Evolutionary conservation across 805 yeast species (phyloP), one percentile per base, ranked within the genome.

Genomic region (Ogataea ramenticola): DNA sequence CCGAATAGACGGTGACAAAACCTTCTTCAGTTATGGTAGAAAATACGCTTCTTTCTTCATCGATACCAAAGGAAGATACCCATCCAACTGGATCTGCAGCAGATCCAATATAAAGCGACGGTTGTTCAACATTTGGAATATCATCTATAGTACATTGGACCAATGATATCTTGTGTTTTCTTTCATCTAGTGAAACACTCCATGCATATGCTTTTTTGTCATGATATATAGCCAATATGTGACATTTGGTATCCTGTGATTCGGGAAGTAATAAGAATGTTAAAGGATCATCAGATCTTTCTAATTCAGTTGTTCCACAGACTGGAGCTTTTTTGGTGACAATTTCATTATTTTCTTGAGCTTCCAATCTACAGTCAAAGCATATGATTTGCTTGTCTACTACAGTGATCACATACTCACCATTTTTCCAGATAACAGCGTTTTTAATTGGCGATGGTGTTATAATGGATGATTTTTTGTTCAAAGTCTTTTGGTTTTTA

Each of bases 81-180:
- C 75, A 72, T 4, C 79, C 79, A 3, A 81, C 87, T 0, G 91
- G 88, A 53, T 86, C 88, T 22, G 86, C 78, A 1, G 77, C 66
- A 1, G 82, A 24, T 7, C 27, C 20, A 15, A 31, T 3, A 31
- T 39, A 21, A 15, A 39, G 11, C 4, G 17, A 4, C 4, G 27
- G 3, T 11, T 30, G n/a, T 17, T 4, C n/a, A 3, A n/a, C 14
- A 4, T 50, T 57, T 2, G 77, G 76, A n/a, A 70, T 47, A 10
- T 61, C 58, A 2, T 27, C 11, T 42, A 75, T 66, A 3, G 57
- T 51, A 33, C 66, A 62, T 1, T 60, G 54, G 4, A 47, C 43
- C 1, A 70, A 61, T 7, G 49, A 41, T 19, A 58, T 52, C 15
- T 49, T 43, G 14, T 44, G 39, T 41, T 22, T 17, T 1, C n/a